Conservation (phyloP, 768 basidiomycete species). For the Rhizopogon vinicolor region DNA sequence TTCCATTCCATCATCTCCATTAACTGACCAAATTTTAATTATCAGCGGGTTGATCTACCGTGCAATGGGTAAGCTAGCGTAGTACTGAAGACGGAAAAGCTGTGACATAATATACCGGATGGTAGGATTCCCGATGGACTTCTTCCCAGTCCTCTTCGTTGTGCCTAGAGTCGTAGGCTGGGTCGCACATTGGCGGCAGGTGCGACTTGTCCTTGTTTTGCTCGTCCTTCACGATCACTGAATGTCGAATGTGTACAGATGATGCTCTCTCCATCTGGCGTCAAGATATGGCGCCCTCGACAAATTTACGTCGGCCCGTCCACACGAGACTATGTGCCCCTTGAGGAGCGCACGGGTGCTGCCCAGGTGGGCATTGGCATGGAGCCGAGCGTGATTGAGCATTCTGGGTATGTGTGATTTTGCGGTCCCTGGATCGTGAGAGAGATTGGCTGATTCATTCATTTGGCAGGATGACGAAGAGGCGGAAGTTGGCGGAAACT, state of each 20-base stretch:
- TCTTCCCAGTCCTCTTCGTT: slow-evolving; percentile 90
- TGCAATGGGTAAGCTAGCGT: slow-evolving; percentile 63
- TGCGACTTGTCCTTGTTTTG: slow-evolving; percentile 19
- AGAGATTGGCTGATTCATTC: not conserved
- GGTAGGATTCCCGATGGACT: slow-evolving; percentile 89
- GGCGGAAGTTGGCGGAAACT: slow-evolving; percentile 24
- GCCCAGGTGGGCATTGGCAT: slow-evolving; percentile 48
- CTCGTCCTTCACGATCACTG: not conserved
- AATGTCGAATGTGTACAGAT: slow-evolving; percentile 42
- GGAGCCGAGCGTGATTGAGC: slow-evolving; percentile 58
- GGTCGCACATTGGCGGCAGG: slow-evolving; percentile 92
- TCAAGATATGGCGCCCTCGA: slow-evolving; percentile 91
- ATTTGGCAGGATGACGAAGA: slow-evolving; percentile 23
- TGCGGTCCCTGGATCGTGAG: not conserved
- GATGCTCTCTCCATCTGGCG: slow-evolving; percentile 86
- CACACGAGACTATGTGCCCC: slow-evolving; percentile 69
- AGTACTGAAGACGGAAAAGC: not conserved
- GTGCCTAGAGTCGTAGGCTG: slow-evolving; percentile 92
- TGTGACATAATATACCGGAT: slow-evolving; percentile 1
- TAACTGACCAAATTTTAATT: not conserved
- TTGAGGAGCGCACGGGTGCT: slow-evolving; percentile 48
- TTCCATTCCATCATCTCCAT: not conserved
- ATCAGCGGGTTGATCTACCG: slow-evolving; percentile 83
- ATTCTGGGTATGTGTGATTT: slow-evolving; percentile 63
- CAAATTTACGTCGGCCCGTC: slow-evolving; percentile 79